Percentiles rank a stretch among this genome's conserved stretches.
Evolutionary conservation across 2,329 filamentous ascomycete genomes (phyloP).

Genomic region (Calonectria pteridis): DNA sequence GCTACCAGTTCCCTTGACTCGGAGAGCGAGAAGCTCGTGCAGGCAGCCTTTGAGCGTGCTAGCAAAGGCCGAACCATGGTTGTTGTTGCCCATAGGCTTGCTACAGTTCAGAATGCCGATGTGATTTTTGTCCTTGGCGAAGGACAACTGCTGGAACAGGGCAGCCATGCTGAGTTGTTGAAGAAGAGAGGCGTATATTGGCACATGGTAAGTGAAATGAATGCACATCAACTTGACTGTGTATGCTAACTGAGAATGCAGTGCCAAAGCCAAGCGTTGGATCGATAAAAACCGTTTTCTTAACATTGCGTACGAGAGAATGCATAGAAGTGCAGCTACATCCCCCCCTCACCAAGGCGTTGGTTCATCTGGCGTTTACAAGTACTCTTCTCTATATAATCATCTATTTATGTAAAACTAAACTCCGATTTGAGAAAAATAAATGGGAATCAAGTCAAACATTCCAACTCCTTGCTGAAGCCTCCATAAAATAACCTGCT

Average conservation of each 20-base stretch:
- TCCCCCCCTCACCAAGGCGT: not conserved
- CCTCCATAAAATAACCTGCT: not conserved
- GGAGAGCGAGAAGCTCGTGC: slow-evolving; percentile 71
- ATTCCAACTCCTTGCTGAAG: slow-evolving; percentile 27
- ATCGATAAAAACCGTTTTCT: slow-evolving; percentile 52
- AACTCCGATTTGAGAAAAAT: slow-evolving; percentile 7
- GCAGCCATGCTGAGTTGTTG: slow-evolving; percentile 64
- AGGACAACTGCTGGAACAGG: slow-evolving; percentile 67
- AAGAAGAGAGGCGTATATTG: slow-evolving; percentile 67
- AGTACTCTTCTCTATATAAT: slow-evolving; percentile 28
- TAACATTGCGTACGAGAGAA: not conserved
- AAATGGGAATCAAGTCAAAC: slow-evolving; percentile 13
- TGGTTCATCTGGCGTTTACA: not conserved
- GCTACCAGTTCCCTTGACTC: slow-evolving; percentile 78
- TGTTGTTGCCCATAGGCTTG: slow-evolving; percentile 82
- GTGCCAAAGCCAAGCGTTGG: slow-evolving; percentile 71
- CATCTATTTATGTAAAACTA: slow-evolving; percentile 18
- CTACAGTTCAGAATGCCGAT: slow-evolving; percentile 83
- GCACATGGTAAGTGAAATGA: slow-evolving; percentile 63
- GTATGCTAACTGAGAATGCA: slow-evolving; percentile 48
- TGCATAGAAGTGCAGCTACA: slow-evolving; percentile 3
- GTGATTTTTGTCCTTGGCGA: slow-evolving; percentile 84
- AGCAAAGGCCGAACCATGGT: slow-evolving; percentile 74
- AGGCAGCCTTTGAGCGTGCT: slow-evolving; percentile 76
- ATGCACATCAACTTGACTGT: not conserved